These are phyloP conservation scores for Silene latifolia DNA, from an alignment of 148 eudicot species.

Conservation along the genomic window DNA sequence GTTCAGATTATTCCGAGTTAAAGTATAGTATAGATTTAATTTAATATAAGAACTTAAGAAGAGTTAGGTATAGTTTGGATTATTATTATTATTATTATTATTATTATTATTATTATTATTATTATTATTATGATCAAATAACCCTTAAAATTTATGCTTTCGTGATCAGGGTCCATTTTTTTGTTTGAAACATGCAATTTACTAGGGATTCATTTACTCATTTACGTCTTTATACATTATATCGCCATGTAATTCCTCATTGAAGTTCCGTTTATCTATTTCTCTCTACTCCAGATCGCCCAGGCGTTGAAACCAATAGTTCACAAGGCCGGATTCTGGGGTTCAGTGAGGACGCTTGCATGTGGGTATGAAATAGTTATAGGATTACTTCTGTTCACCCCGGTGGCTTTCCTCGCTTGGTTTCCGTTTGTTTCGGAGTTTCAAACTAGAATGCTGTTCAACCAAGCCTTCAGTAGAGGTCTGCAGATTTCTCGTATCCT, in stretches of 20 bases:
- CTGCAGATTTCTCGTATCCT: constrained; percentile 80
- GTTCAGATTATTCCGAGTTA: too few species aligned
- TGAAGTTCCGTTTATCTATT: background rate
- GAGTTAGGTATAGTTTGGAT: too few species aligned
- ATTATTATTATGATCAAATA: too few species aligned
- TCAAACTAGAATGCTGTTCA: constrained; percentile 78
- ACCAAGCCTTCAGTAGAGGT: constrained; percentile 90
- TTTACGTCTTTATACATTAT: background rate
- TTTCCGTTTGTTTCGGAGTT: constrained; percentile 83
- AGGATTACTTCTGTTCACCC: constrained; percentile 79
- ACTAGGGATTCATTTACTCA: background rate
- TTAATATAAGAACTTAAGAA: too few species aligned
- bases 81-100: too few species aligned
- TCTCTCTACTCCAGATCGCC: constrained; percentile 41
- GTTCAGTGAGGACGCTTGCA: constrained; percentile 66
- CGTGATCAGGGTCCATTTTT: too few species aligned
- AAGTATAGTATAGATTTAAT: too few species aligned
- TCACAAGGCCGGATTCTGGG: constrained; percentile 51
- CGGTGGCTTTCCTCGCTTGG: constrained; percentile 84
- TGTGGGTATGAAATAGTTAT: constrained; percentile 75
- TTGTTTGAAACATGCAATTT: too few species aligned
- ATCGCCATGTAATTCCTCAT: background rate
- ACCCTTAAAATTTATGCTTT: too few species aligned
- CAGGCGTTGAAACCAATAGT: constrained; percentile 68
- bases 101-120: too few species aligned